Base-by-base conservation (phyloP, 2,329 filamentous ascomycete genomes). In the Fusarium nanum region DNA sequence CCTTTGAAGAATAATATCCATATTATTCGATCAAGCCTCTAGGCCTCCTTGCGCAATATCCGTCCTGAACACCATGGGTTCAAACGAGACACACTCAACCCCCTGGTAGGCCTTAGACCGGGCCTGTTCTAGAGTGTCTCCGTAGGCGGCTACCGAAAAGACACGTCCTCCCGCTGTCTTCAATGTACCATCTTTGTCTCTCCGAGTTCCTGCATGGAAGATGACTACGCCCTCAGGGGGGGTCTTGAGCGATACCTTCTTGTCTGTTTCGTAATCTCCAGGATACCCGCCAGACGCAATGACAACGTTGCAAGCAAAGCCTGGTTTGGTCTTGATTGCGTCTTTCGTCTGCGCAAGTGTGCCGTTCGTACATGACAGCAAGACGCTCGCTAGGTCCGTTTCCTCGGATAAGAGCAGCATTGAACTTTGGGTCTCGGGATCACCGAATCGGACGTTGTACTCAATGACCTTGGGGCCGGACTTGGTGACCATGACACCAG, bases 381-480 rank as follows among this genome's bases (percentile, higher is more conserved):
- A 93, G 66, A 97, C 85, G 77, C 92, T 88, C 0, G 93, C 93
- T 40, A 98, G 85, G 80, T 98, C 94, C 13, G 91, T 92, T 64
- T 95, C 89, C 41, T 85, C 80, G 40, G 86, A 90, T 74, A 97
- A 85, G 20, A 97, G 83, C 4, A 92, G 89, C 16, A 97, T 83
- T 23, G 96, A 84, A 3, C 91, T 94, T 80, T 97, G 93, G 0
- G 92, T 94, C 80, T 97, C 93, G 2, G 93, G 93, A 75, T 97
- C 93, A 42, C 93, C 93, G 76, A 96, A 96, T 55, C 93, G 88
- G 37, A 95, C 93, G 74, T 97, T 97, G 83, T 97, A 97, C 79
- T 97, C 93, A 48, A 97, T 85, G 9, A 92, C 89, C 78, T 92
- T 93, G 12, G 93, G 89, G 1, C 93, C 93, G 42, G 84, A 79